Evolutionary conservation across 176 grass and related monocot genomes (phyloP).

Genomic region (Aegilops longissima): DNA sequence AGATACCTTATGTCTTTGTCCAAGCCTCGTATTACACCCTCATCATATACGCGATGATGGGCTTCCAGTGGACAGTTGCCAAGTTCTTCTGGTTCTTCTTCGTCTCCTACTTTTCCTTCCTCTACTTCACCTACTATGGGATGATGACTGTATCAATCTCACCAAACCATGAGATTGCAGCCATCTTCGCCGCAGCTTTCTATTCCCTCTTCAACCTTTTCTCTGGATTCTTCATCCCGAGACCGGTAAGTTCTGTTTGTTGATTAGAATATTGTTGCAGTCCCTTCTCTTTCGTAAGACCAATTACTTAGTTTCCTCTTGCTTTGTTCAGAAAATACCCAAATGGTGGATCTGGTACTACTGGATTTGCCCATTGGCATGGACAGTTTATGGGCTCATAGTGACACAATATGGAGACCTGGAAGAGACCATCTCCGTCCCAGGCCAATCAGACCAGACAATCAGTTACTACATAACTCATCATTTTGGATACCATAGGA

Average conservation of each 20-base stretch:
- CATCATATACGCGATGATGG: slow-evolving; percentile 97
- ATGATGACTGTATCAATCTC: slow-evolving; percentile 98
- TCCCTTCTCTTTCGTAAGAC: background rate
- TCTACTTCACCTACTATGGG: slow-evolving; percentile 98
- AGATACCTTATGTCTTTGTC: slow-evolving; percentile 91
- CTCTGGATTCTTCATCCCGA: slow-evolving; percentile 96
- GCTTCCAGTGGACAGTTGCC: slow-evolving; percentile 90
- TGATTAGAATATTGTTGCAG: background rate
- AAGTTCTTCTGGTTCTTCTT: slow-evolving; percentile 98
- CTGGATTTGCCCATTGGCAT: slow-evolving; percentile 95
- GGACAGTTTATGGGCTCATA: slow-evolving; percentile 98
- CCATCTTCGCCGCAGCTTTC: slow-evolving; percentile 88
- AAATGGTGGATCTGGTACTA: slow-evolving; percentile 99
- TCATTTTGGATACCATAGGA: slow-evolving; percentile 68
- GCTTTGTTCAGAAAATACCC: slow-evolving; percentile 78
- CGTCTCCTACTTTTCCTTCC: slow-evolving; percentile 93
- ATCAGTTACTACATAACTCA: slow-evolving; percentile 78
- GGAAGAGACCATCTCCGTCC: slow-evolving; percentile 46
- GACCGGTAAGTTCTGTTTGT: slow-evolving; percentile 61
- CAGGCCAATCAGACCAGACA: background rate
- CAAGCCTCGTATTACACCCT: slow-evolving; percentile 70
- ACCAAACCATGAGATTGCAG: slow-evolving; percentile 90
- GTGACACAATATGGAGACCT: slow-evolving; percentile 92
- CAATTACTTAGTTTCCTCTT: slow-evolving; percentile 13
- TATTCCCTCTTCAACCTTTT: slow-evolving; percentile 98